Conservation (phyloP, 305 asterid species). For the Solanum aculeatissimum region DNA sequence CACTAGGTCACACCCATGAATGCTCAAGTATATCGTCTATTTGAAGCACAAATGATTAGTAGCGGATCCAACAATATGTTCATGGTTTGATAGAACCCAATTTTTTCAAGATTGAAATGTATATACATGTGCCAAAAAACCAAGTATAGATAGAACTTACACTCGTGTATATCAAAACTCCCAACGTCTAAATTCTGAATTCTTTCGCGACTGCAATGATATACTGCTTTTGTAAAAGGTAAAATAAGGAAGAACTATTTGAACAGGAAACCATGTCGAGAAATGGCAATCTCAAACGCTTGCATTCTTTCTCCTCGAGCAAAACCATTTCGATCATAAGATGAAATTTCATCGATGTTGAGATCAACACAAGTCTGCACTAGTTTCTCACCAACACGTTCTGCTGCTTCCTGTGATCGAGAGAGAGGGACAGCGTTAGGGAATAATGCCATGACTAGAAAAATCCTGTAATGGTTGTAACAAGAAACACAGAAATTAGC, state of each 20-base stretch:
- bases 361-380: conserved; percentile 63
- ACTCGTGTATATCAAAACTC: neutral
- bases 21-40: too few relatives aligned
- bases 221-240: neutral
- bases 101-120: too few relatives aligned
- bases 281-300: conserved; percentile 72
- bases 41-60: too few relatives aligned
- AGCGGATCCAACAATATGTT: too few relatives aligned
- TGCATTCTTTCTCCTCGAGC: conserved; percentile 67
- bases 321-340: conserved; percentile 77
- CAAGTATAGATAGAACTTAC: too few relatives aligned
- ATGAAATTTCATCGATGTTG: conserved; percentile 52
- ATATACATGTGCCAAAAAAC: too few relatives aligned
- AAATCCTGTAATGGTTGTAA: neutral
- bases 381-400: conserved; percentile 70
- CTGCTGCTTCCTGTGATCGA: conserved; percentile 60
- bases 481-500: neutral
- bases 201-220: neutral
- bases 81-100: too few relatives aligned
- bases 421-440: neutral
- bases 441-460: neutral
- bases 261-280: conserved; percentile 64
- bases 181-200: neutral
- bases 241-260: conserved; percentile 17
- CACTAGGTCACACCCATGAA: too few relatives aligned